phyloP scores from a whole-genome alignment of 441 rosid genomes.

The Jatropha multifida region DNA sequence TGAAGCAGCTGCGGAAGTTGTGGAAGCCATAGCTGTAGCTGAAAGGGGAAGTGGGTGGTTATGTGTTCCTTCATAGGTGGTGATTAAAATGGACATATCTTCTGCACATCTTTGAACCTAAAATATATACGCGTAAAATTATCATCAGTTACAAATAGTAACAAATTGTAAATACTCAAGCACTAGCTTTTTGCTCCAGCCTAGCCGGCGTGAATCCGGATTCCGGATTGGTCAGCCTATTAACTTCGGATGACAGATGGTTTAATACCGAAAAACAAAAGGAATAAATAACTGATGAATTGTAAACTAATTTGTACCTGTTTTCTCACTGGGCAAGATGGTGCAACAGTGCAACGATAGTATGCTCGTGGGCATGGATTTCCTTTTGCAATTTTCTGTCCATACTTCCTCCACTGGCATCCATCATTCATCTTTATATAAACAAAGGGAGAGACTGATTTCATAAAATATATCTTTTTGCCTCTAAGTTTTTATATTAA shows the following conservation, averaged over 20 bases:
- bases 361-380: constrained; percentile 97
- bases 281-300: not conserved
- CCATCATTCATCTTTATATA: constrained; percentile 79
- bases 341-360: constrained; percentile 88
- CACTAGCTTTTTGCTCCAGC: too few species aligned
- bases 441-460: not conserved
- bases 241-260: too few species aligned
- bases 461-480: too few species aligned
- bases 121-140: not conserved
- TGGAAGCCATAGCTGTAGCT: constrained; percentile 92
- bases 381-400: constrained; percentile 93
- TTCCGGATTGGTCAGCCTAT: too few species aligned
- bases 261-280: too few species aligned
- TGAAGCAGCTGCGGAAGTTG: constrained; percentile 87
- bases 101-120: constrained; percentile 90
- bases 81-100: constrained; percentile 74
- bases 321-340: constrained; percentile 87
- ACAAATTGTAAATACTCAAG: too few species aligned
- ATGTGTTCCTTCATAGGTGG: constrained; percentile 94
- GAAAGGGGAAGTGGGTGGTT: constrained; percentile 84
- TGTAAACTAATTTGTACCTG: constrained; percentile 44
- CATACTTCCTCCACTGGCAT: constrained; percentile 99
- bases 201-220: too few species aligned
- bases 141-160: too few species aligned
- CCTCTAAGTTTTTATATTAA: too few species aligned